These are phyloP conservation scores for Nakazawaea ishiwadae DNA, from an alignment of 805 yeast species.

Conservation along the genomic window DNA sequence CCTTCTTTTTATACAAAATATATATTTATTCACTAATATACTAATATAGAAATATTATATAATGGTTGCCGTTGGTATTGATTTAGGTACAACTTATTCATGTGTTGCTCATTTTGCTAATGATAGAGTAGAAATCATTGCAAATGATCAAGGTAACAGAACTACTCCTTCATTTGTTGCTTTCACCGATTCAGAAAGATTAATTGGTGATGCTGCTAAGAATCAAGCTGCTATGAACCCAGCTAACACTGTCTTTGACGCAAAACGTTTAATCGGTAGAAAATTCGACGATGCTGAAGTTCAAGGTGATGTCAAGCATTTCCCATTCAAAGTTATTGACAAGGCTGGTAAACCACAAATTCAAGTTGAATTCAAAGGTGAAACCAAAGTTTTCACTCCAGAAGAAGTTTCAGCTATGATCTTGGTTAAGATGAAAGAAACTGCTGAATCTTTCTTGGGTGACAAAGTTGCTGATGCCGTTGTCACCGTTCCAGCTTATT, in stretches of 20 bases:
- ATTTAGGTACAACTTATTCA: slow-evolving; percentile 85
- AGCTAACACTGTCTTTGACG: slow-evolving; percentile 81
- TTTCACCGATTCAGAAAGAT: slow-evolving; percentile 86
- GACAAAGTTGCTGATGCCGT: slow-evolving; percentile 84
- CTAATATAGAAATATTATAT: background rate
- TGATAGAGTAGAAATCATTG: slow-evolving; percentile 90
- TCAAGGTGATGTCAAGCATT: slow-evolving; percentile 70
- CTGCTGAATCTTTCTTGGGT: slow-evolving; percentile 88
- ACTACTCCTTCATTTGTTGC: slow-evolving; percentile 96
- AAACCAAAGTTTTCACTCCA: slow-evolving; percentile 83
- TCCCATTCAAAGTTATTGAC: slow-evolving; percentile 79
- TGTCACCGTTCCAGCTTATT: slow-evolving; percentile 95
- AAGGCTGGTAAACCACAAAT: slow-evolving; percentile 78
- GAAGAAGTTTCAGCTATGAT: slow-evolving; percentile 96
- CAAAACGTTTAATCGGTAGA: slow-evolving; percentile 92
- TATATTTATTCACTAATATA: background rate
- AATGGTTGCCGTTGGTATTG: slow-evolving; percentile 56
- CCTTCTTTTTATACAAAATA: background rate
- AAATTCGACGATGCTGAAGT: slow-evolving; percentile 83
- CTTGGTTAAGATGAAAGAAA: slow-evolving; percentile 80
- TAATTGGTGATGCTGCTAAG: slow-evolving; percentile 95
- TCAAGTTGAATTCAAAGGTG: slow-evolving; percentile 80
- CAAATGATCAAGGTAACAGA: slow-evolving; percentile 98
- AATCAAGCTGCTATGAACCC: slow-evolving; percentile 96
- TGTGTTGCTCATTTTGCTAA: slow-evolving; percentile 93